Conservation (phyloP, 2,329 filamentous ascomycete genomes). For the Xylaria sp. region DNA sequence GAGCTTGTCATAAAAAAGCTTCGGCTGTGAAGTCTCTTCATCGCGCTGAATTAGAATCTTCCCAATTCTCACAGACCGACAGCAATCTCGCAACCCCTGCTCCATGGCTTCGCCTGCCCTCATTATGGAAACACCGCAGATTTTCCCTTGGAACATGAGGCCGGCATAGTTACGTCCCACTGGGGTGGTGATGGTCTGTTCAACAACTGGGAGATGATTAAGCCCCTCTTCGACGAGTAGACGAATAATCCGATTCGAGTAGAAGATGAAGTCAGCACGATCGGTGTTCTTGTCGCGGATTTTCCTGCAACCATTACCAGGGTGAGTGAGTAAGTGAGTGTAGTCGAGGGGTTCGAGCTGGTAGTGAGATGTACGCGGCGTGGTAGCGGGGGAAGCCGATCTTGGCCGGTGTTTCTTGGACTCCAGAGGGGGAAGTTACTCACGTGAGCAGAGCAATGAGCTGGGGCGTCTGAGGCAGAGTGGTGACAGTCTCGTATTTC, state of each 20-base stretch:
- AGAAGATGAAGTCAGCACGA: conserved; percentile 98
- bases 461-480: conserved; percentile 92
- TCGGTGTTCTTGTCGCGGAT: conserved; percentile 92
- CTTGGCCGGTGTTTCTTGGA: conserved; percentile 9
- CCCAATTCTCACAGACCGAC: conserved; percentile 95
- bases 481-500: conserved; percentile 85
- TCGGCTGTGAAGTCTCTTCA: conserved; percentile 91
- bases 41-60: conserved; percentile 99
- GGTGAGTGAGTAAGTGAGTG: conserved; percentile 27
- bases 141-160: conserved; percentile 96
- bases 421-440: conserved; percentile 57
- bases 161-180: conserved; percentile 89
- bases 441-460: conserved; percentile 97
- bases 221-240: conserved; percentile 96
- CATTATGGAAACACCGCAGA: conserved; percentile 99
- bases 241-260: conserved; percentile 97
- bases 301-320: conserved; percentile 71
- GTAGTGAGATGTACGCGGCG: background rate
- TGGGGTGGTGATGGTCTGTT: conserved; percentile 89
- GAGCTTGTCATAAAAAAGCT: conserved; percentile 97
- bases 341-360: background rate
- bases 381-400: conserved; percentile 7
- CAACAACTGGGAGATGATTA: conserved; percentile 93
- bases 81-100: conserved; percentile 94
- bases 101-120: conserved; percentile 98